Percentiles rank a stretch among this genome's conserved stretches.
Evolutionary conservation across 108 stramenopile genomes (phyloP).

Genomic region (Tribonema minus): DNA sequence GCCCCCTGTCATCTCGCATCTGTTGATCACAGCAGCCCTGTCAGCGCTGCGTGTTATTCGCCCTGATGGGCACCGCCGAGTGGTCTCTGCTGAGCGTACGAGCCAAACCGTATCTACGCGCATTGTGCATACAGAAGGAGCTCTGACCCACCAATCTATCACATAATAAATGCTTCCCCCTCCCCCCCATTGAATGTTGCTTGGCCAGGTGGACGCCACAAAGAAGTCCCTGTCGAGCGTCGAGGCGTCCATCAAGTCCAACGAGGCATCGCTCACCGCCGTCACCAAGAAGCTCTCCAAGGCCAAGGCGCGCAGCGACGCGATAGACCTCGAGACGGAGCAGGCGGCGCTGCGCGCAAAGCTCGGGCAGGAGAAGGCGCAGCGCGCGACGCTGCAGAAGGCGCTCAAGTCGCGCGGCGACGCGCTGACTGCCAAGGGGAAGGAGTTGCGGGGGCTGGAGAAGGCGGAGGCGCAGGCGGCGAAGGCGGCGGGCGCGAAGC

Average conservation of each 20-base stretch:
- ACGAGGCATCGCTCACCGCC: neutral
- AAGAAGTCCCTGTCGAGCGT: neutral
- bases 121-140: no score
- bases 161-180: no score
- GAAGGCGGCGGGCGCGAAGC: neutral
- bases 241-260: neutral
- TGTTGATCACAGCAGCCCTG: no score
- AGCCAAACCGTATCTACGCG: no score
- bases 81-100: no score
- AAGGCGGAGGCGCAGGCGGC: neutral
- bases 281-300: neutral
- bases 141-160: no score
- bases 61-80: no score
- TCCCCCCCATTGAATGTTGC: no score
- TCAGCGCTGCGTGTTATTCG: no score
- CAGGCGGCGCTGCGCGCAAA: neutral
- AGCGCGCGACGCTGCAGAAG: neutral
- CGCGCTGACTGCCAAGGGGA: neutral
- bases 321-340: neutral
- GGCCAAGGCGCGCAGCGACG: neutral
- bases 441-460: neutral
- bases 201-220: neutral
- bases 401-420: neutral
- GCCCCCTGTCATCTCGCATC: no score
- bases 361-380: neutral